Evolutionary conservation across 805 yeast species (phyloP).

Genomic region (Zygoascus bituminiphila): DNA sequence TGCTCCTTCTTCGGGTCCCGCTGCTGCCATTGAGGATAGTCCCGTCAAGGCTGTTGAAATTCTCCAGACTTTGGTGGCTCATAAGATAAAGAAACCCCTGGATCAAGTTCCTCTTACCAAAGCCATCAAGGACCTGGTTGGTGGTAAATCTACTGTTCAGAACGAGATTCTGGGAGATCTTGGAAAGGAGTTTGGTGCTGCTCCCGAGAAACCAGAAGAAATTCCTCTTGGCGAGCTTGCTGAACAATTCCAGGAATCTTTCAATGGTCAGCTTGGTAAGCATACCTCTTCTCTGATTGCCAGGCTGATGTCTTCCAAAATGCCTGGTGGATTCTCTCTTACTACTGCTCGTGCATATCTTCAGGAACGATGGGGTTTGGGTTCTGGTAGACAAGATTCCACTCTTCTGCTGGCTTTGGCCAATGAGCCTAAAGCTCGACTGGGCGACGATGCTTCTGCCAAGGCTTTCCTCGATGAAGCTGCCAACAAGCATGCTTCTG

Average conservation of each 20-base stretch:
- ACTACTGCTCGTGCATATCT: slow-evolving; percentile 88
- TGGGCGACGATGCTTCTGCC: slow-evolving; percentile 82
- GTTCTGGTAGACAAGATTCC: slow-evolving; percentile 89
- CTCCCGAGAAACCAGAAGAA: slow-evolving; percentile 99
- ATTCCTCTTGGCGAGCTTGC: slow-evolving; percentile 94
- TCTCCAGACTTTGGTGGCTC: slow-evolving; percentile 86
- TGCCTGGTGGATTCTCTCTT: slow-evolving; percentile 99
- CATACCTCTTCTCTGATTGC: slow-evolving; percentile 84
- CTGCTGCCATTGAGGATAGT: slow-evolving; percentile 75
- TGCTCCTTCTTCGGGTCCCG: slow-evolving; percentile 72
- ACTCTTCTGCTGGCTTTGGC: slow-evolving; percentile 76
- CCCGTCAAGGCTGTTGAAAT: slow-evolving; percentile 80
- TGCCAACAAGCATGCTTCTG: slow-evolving; percentile 78
- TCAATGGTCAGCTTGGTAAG: slow-evolving; percentile 85
- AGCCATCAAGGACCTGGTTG: slow-evolving; percentile 94
- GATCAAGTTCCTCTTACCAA: slow-evolving; percentile 81
- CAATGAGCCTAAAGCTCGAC: slow-evolving; percentile 84
- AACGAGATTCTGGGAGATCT: slow-evolving; percentile 97
- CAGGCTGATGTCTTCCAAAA: slow-evolving; percentile 88
- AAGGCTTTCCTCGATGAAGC: slow-evolving; percentile 75
- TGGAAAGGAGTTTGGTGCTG: slow-evolving; percentile 95
- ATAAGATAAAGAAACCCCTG: slow-evolving; percentile 84
- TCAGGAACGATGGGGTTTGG: slow-evolving; percentile 88
- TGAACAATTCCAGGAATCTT: slow-evolving; percentile 87
- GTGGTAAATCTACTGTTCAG: slow-evolving; percentile 98